Evolutionary conservation across 495 filamentous ascomycete genomes (phyloP).

Genomic region (Xylaria flabelliformis): DNA sequence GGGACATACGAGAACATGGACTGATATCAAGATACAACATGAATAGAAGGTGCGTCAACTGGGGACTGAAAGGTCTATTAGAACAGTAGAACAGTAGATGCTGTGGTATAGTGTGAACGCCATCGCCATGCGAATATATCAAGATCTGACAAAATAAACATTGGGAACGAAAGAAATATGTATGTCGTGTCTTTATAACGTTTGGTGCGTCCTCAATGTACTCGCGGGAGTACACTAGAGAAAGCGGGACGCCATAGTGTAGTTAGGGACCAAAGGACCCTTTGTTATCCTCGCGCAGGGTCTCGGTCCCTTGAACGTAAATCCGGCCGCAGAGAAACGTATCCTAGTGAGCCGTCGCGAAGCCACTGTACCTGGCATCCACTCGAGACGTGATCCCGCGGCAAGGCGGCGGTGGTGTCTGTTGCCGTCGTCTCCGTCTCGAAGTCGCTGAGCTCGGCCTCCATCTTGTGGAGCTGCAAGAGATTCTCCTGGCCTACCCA

Average conservation of each 20-base stretch:
- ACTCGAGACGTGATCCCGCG: slow-evolving; percentile 12
- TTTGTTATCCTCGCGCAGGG: slow-evolving; percentile 2
- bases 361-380: slow-evolving; percentile 30
- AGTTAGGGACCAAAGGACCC: neutral
- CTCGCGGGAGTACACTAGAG: slow-evolving; percentile 1
- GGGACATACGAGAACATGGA: neutral
- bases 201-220: neutral
- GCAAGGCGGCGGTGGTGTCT: slow-evolving; percentile 4
- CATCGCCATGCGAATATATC: slow-evolving; percentile 26
- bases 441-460: slow-evolving; percentile 59
- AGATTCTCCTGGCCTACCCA: slow-evolving; percentile 58
- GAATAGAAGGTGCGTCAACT: neutral
- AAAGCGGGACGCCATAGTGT: slow-evolving; percentile 9
- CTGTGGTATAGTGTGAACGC: slow-evolving; percentile 28
- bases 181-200: slow-evolving; percentile 7
- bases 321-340: slow-evolving; percentile 17
- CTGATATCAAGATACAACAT: slow-evolving; percentile 9
- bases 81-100: slow-evolving; percentile 20
- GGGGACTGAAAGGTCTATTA: slow-evolving; percentile 12
- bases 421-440: slow-evolving; percentile 32
- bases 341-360: slow-evolving; percentile 27
- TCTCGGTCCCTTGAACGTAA: slow-evolving; percentile 23
- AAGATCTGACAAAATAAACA: slow-evolving; percentile 10
- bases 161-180: neutral
- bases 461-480: slow-evolving; percentile 57